Percentiles rank a stretch among this genome's conserved stretches.
phyloP scores from a whole-genome alignment of 495 filamentous ascomycete species.

The Tuber borchii region DNA sequence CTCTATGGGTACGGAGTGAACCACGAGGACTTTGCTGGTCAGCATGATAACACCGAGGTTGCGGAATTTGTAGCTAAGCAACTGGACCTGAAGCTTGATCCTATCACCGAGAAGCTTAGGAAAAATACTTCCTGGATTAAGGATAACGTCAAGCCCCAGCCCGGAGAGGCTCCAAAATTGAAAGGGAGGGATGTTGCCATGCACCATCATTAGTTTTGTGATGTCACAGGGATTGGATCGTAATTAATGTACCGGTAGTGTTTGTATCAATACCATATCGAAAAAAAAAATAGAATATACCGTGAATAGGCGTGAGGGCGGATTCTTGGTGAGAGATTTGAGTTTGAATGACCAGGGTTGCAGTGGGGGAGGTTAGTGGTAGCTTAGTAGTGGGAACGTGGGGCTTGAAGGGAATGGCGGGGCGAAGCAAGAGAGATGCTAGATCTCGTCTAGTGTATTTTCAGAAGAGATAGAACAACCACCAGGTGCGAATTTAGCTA shows the following conservation, averaged over 20 bases:
- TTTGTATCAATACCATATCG: constrained; percentile 1
- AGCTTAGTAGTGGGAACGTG: background rate
- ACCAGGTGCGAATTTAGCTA: background rate
- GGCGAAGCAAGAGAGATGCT: too few species aligned
- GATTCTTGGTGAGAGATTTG: background rate
- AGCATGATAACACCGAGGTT: constrained; percentile 70
- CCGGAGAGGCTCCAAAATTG: constrained; percentile 13
- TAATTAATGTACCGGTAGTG: constrained; percentile 13
- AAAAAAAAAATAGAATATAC: constrained; percentile 21
- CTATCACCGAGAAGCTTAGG: constrained; percentile 53
- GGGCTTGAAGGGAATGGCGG: background rate
- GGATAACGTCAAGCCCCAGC: constrained; percentile 28
- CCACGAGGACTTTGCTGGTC: constrained; percentile 49
- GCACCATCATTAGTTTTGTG: constrained; percentile 19
- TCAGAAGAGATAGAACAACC: background rate
- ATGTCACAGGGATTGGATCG: background rate
- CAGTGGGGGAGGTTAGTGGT: background rate
- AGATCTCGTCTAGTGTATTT: background rate
- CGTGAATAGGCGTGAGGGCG: background rate
- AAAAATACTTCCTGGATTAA: constrained; percentile 43
- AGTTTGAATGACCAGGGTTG: background rate
- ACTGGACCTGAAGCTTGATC: constrained; percentile 55
- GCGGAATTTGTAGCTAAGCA: constrained; percentile 59
- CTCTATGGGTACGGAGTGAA: constrained; percentile 38
- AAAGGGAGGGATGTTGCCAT: constrained; percentile 26